Evolutionary conservation across 2,329 filamentous ascomycete genomes (phyloP), one percentile per base, ranked within the genome.

Genomic region (Ampelomyces quisqualis): DNA sequence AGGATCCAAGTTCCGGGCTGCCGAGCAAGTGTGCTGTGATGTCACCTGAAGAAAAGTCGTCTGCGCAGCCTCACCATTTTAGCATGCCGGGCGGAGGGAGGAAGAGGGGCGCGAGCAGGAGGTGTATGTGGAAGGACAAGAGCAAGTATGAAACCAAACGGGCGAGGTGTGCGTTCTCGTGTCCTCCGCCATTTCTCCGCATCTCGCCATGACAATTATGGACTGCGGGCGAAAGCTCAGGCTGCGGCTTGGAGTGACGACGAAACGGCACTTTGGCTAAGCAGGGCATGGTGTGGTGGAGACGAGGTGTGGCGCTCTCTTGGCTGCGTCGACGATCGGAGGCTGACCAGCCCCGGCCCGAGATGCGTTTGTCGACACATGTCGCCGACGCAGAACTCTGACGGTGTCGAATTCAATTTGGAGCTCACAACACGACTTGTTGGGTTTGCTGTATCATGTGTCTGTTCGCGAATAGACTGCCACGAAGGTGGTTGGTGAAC

Each of bases 121-220:
- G 18, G 35, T 9, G n/a, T 19, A 34, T 37, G 32, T 38, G 34
- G 23, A 32, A 34, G 33, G 28, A 40, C 29, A 38, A 36, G 35
- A 42, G 35, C 32, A 22, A 39, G 34, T 33, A 34, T 20, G 29
- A 36, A 33, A 21, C 23, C 34, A 22, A 47, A 49, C 39, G 35
- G 47, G 38, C 39, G 46, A 39, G 32, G 36, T 28, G 45, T 48
- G 45, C 35, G 37, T 33, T 49, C 45, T 53, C 43, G 50, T 56
- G 47, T 40, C 35, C 51, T 50, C 50, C 50, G 48, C 50, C 49
- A 47, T 56, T 53, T 57, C 58, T 62, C 60, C 58, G 57, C 57
- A 64, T 51, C 51, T 55, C 46, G 47, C 47, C 52, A 55, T 58
- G 55, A 53, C 51, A 45, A 44, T 52, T 53, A 45, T 50, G 54